A percentile compares a stretch with the other conserved stretches of the same genome.
These are phyloP conservation scores for Pseudotsuga menziesii DNA, from an alignment of 75 land plant genomes.

Conservation along the genomic window DNA sequence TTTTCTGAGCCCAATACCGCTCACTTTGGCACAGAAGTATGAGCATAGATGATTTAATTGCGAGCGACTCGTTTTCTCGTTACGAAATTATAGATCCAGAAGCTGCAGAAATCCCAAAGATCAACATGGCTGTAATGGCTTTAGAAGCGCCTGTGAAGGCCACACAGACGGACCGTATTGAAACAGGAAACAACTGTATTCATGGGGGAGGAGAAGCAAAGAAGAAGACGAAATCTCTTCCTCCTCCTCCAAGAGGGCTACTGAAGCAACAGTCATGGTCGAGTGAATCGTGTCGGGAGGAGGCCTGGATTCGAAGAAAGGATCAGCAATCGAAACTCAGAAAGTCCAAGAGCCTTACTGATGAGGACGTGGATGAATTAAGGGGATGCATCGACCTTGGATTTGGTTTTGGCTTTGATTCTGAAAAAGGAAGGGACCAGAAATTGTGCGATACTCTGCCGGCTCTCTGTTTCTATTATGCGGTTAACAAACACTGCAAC, in stretches of 20 bases:
- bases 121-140: no score
- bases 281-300: constrained; percentile 33
- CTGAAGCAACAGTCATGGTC: not conserved
- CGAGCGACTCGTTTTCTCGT: no score
- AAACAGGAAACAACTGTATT: no score
- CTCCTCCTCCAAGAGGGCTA: not conserved
- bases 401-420: constrained; percentile 47
- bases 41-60: no score
- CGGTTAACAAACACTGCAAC: constrained; percentile 33
- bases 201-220: no score
- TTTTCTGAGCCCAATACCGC: no score
- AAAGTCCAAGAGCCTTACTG: constrained; percentile 50
- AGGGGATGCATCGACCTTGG: constrained; percentile 69
- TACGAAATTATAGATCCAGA: no score
- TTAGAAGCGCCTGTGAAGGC: no score
- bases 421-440: constrained; percentile 18
- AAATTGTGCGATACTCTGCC: constrained; percentile 51
- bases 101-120: no score
- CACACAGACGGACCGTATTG: no score
- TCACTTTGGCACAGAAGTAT: no score
- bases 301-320: constrained; percentile 46
- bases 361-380: constrained; percentile 74
- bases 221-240: no score
- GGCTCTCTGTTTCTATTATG: constrained; percentile 54
- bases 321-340: not conserved